These are phyloP conservation scores for Astrothelium macrocarpum DNA, from an alignment of 495 filamentous ascomycete species.

Conservation along the genomic window DNA sequence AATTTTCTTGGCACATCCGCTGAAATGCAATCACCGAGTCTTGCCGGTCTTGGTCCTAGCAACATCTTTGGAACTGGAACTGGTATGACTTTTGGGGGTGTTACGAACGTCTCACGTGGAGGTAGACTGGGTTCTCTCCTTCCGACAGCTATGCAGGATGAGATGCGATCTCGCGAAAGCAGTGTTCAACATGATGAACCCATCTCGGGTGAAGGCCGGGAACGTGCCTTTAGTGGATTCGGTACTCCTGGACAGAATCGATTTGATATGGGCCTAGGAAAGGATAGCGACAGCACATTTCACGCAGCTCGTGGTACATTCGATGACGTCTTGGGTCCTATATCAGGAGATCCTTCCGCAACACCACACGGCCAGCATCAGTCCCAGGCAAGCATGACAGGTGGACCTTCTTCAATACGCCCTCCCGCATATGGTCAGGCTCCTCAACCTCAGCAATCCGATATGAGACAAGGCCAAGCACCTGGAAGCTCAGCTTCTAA, in stretches of 20 bases:
- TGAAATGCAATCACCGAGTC: slow-evolving; percentile 66
- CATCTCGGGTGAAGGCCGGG: slow-evolving; percentile 14
- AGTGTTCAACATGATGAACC: slow-evolving; percentile 45
- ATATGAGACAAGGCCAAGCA: slow-evolving; percentile 17
- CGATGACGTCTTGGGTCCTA: slow-evolving; percentile 40
- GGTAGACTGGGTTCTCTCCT: slow-evolving; percentile 86
- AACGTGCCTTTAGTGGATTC: slow-evolving; percentile 8
- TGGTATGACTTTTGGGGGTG: slow-evolving; percentile 45
- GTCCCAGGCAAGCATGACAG: background rate
- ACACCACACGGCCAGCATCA: background rate
- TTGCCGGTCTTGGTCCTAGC: slow-evolving; percentile 46
- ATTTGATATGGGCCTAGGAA: slow-evolving; percentile 20
- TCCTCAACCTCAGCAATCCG: slow-evolving; percentile 1
- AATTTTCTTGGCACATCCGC: slow-evolving; percentile 57
- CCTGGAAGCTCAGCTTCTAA: slow-evolving; percentile 33
- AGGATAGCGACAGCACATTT: slow-evolving; percentile 57
- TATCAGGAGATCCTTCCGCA: background rate
- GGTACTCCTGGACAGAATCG: background rate
- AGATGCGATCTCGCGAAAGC: slow-evolving; percentile 51
- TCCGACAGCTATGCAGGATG: slow-evolving; percentile 78
- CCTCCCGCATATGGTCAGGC: background rate
- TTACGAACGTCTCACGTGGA: slow-evolving; percentile 53
- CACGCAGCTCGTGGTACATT: slow-evolving; percentile 47
- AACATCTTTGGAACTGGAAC: slow-evolving; percentile 35
- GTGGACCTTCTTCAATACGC: background rate